Evolutionary conservation across 441 rosid species (phyloP).

Genomic region (Pelargonium australe): DNA sequence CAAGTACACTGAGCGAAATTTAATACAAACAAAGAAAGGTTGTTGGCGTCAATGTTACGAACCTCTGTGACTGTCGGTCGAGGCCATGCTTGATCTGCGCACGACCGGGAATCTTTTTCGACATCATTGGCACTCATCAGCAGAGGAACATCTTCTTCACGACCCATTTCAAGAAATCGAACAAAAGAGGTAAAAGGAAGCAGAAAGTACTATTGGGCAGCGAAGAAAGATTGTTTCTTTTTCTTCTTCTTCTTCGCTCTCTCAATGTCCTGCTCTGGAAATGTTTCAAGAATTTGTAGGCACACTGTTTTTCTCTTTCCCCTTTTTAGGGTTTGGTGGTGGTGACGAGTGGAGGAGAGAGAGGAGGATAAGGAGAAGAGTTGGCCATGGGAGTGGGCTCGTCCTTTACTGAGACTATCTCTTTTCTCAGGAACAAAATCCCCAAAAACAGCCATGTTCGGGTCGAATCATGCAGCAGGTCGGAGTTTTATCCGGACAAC

Average conservation of each 20-base stretch:
- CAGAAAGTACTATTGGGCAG: neutral
- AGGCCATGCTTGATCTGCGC: neutral
- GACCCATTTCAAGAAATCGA: slow-evolving; percentile 1
- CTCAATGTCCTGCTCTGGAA: neutral
- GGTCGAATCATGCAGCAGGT: neutral
- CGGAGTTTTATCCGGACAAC: no score
- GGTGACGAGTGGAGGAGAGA: slow-evolving; percentile 23
- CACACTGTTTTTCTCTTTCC: slow-evolving; percentile 5
- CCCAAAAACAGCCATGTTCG: neutral
- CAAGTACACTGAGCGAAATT: no score
- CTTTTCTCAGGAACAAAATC: neutral
- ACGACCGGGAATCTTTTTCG: neutral
- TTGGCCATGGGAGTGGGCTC: slow-evolving; percentile 32
- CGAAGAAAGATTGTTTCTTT: neutral
- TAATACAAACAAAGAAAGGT: neutral
- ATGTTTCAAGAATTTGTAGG: neutral
- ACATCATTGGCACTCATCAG: neutral
- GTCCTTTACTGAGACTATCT: slow-evolving; percentile 22
- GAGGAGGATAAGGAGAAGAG: slow-evolving; percentile 21
- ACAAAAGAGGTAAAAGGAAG: neutral
- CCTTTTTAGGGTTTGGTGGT: slow-evolving; percentile 26
- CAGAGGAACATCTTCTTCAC: neutral
- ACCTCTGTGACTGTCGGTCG: neutral
- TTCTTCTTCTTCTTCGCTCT: neutral
- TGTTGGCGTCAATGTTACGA: neutral